A percentile compares a stretch with the other conserved stretches of the same genome.
phyloP scores from a whole-genome alignment of 345 rosid genomes.

The Boechera stricta region DNA sequence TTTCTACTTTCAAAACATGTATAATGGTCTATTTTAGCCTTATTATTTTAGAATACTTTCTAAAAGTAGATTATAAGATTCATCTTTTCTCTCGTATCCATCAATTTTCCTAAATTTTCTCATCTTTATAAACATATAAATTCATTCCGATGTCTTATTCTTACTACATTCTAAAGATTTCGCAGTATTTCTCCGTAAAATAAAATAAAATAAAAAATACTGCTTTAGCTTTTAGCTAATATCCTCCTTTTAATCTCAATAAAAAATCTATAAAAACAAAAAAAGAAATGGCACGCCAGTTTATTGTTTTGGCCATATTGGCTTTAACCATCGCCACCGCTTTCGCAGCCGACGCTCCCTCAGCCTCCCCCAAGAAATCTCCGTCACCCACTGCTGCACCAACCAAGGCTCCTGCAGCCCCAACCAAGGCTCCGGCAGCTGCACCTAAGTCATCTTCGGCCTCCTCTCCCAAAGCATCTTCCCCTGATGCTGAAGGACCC shows the following conservation, averaged over 20 bases:
- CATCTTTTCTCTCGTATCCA: constrained; percentile 34
- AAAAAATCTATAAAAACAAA: not conserved
- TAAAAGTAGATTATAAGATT: constrained; percentile 13
- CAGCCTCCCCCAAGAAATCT: constrained; percentile 45
- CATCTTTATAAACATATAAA: constrained; percentile 35
- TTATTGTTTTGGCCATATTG: constrained; percentile 38
- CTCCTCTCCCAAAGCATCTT: constrained; percentile 39
- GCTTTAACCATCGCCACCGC: constrained; percentile 41
- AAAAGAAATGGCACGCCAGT: constrained; percentile 46
- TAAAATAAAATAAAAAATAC: not conserved
- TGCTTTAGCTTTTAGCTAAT: constrained; percentile 44
- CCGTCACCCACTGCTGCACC: constrained; percentile 39
- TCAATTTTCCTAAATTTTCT: constrained; percentile 32
- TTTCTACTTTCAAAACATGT: not conserved
- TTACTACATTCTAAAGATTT: constrained; percentile 39
- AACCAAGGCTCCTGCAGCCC: constrained; percentile 42
- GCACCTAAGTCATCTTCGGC: constrained; percentile 39
- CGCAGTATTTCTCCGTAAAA: constrained; percentile 23
- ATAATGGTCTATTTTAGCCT: constrained; percentile 11
- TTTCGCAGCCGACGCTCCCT: constrained; percentile 49
- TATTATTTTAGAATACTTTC: constrained; percentile 2
- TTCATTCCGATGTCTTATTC: not conserved
- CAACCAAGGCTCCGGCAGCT: constrained; percentile 28
- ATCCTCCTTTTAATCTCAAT: constrained; percentile 26
- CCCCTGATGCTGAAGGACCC: constrained; percentile 30